A percentile compares a stretch with the other conserved stretches of the same genome.
Conservation (phyloP, 495 filamentous ascomycete species). For the Extremus antarcticus region DNA sequence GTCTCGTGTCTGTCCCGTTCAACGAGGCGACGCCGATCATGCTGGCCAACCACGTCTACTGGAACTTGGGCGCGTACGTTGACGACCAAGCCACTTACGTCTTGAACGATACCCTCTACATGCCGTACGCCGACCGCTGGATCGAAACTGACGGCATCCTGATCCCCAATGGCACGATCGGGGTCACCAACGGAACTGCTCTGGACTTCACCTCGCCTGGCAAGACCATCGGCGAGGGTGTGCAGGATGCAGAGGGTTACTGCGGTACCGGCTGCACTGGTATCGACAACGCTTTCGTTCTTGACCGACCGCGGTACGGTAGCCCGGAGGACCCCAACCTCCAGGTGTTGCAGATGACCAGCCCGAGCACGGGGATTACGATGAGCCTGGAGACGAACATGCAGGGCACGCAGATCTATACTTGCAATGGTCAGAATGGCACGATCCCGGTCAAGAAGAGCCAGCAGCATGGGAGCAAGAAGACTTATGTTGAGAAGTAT, state of each 20-base stretch:
- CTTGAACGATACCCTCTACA: slow-evolving; percentile 55
- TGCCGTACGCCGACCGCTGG: slow-evolving; percentile 57
- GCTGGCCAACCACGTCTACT: slow-evolving; percentile 64
- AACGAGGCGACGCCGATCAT: slow-evolving; percentile 46
- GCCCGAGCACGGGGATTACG: slow-evolving; percentile 52
- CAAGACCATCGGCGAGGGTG: slow-evolving; percentile 58
- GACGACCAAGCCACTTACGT: slow-evolving; percentile 40
- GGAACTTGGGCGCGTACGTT: slow-evolving; percentile 71
- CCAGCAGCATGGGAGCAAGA: slow-evolving; percentile 37
- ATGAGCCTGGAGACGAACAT: slow-evolving; percentile 66
- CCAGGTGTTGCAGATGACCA: slow-evolving; percentile 49
- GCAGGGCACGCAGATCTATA: slow-evolving; percentile 68
- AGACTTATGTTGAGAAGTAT: slow-evolving; percentile 43
- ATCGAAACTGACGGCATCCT: slow-evolving; percentile 59
- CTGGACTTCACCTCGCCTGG: slow-evolving; percentile 58
- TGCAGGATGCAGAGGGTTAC: slow-evolving; percentile 42
- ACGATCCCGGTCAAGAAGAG: slow-evolving; percentile 42
- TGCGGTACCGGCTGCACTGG: slow-evolving; percentile 45
- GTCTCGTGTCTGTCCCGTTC: slow-evolving; percentile 17
- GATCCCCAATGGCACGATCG: slow-evolving; percentile 62
- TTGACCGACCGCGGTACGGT: slow-evolving; percentile 52
- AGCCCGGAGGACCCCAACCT: slow-evolving; percentile 44
- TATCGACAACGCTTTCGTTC: slow-evolving; percentile 62
- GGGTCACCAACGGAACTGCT: slow-evolving; percentile 44
- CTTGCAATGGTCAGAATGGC: slow-evolving; percentile 63